Evolutionary conservation across 2,329 filamentous ascomycete species (phyloP), one percentile per base, ranked within the genome.

Genomic region (Capronia coronata): DNA sequence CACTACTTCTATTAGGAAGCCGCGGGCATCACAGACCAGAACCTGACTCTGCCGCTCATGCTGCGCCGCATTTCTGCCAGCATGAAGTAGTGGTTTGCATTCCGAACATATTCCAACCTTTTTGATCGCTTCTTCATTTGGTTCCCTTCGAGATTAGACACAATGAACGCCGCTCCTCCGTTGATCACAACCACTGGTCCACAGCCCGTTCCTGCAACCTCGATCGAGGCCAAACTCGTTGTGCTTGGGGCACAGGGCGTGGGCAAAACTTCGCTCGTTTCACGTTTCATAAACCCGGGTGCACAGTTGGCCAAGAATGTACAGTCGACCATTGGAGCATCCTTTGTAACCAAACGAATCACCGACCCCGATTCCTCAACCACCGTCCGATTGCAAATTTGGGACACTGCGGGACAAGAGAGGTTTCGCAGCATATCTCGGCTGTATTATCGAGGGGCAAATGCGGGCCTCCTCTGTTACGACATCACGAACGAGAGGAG

Each of bases 321-420:
- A 5, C 50, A 54, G 14, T 85, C 82, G 3, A 90, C 86, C n/a
- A 82, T 90, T 51, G 86, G 86, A 64, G 86, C 86, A 22, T 86
- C 82, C 64, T 89, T 89, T 67, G 75, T 88, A 65, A 86, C 86
- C 37, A 89, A 89, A 70, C 80, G 83, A 63, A 83, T 89, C 52
- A 75, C 86, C 59, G 90, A 96, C 68, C 81, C 80, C 54, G 87
- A 95, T 65, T 87, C 84, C 18, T 87, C 91, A 62, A 93, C 88
- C 1, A 76, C 86, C 19, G 88, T 96, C 29, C 82, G 90, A n/a
- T 75, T 96, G 30, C 90, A 96, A 65, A 94, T 96, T 59, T 96
- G 90, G 90, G 90, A 96, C 65, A 96, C 90, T 27, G 88, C 91
- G 49, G 91, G 91, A 54, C 91, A 98, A 65, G 91, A 98, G 72